Evolutionary conservation across 164 flowering plant genomes (phyloP).

Genomic region (Litsea cubeba): DNA sequence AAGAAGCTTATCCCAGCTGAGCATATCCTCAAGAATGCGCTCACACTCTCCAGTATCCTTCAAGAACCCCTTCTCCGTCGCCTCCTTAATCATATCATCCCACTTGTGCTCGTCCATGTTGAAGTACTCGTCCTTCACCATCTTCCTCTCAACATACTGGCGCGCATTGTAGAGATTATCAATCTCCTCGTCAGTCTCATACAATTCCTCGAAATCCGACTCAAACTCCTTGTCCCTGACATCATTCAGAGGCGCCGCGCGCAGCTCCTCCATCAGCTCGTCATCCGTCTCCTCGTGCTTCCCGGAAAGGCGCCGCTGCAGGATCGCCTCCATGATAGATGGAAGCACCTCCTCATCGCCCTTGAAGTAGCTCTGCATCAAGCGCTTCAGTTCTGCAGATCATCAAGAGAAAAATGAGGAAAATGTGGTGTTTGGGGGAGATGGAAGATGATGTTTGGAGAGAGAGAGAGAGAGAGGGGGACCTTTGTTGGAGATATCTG

Average conservation of each 20-base stretch:
- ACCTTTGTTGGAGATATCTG: slow-evolving; percentile 19
- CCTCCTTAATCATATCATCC: slow-evolving; percentile 75
- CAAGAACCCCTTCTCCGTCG: slow-evolving; percentile 48
- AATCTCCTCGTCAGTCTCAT: slow-evolving; percentile 73
- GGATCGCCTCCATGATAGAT: slow-evolving; percentile 47
- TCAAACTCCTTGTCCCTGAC: slow-evolving; percentile 56
- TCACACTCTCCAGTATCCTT: slow-evolving; percentile 74
- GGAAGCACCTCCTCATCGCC: slow-evolving; percentile 58
- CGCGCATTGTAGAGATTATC: slow-evolving; percentile 63
- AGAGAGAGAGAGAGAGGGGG: background rate
- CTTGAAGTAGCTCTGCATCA: slow-evolving; percentile 52
- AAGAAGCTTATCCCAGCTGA: slow-evolving; percentile 85
- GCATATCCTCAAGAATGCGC: slow-evolving; percentile 78
- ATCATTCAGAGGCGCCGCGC: slow-evolving; percentile 36
- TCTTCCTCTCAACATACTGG: slow-evolving; percentile 45
- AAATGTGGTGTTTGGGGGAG: no score
- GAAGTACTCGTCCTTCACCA: slow-evolving; percentile 51
- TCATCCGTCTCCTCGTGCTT: slow-evolving; percentile 80
- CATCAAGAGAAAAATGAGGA: background rate
- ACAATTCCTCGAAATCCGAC: slow-evolving; percentile 51
- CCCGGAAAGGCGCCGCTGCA: slow-evolving; percentile 41
- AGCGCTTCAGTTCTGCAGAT: slow-evolving; percentile 40
- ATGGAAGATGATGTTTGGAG: background rate
- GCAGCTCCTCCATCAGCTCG: slow-evolving; percentile 54
- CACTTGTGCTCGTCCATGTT: slow-evolving; percentile 75